Percentiles rank a stretch among this genome's conserved stretches.
Conservation (phyloP, 2,329 filamentous ascomycete genomes). For the Ramularia endophylla region DNA sequence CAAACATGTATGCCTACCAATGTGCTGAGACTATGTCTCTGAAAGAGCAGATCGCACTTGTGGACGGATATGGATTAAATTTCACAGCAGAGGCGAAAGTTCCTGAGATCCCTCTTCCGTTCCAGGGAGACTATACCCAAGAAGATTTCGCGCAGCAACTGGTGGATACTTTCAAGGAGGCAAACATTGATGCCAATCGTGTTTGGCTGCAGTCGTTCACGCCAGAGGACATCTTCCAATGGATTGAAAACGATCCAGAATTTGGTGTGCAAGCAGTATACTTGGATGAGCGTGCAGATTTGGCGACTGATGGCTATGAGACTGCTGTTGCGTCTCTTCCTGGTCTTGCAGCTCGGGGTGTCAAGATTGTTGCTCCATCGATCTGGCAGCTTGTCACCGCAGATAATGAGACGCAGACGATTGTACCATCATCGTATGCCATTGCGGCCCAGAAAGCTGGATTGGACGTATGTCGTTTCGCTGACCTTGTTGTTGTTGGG, state of each 20-base stretch:
- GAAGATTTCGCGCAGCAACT: conserved; percentile 59
- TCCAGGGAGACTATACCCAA: conserved; percentile 58
- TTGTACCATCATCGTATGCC: conserved; percentile 60
- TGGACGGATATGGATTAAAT: conserved; percentile 53
- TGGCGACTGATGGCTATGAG: conserved; percentile 43
- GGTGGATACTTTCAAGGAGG: conserved; percentile 53
- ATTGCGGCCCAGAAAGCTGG: conserved; percentile 54
- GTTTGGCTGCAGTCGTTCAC: conserved; percentile 62
- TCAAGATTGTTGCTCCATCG: conserved; percentile 58
- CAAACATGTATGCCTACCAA: conserved; percentile 55
- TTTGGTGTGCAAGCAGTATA: conserved; percentile 59
- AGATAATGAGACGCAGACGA: conserved; percentile 42
- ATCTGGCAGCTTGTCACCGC: conserved; percentile 56
- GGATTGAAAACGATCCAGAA: conserved; percentile 55
- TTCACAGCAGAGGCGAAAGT: conserved; percentile 66
- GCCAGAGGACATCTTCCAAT: conserved; percentile 52
- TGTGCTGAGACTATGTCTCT: conserved; percentile 59
- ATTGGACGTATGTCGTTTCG: conserved; percentile 32
- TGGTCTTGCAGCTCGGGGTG: conserved; percentile 50
- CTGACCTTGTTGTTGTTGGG: too few relatives aligned
- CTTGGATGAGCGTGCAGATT: conserved; percentile 57
- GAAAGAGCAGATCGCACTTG: conserved; percentile 56
- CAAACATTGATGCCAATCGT: conserved; percentile 47
- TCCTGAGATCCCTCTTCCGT: conserved; percentile 58
- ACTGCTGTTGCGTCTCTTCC: conserved; percentile 53